Base-by-base conservation (phyloP, 139 green algal genomes). In the Picochlorum sp. region DNA sequence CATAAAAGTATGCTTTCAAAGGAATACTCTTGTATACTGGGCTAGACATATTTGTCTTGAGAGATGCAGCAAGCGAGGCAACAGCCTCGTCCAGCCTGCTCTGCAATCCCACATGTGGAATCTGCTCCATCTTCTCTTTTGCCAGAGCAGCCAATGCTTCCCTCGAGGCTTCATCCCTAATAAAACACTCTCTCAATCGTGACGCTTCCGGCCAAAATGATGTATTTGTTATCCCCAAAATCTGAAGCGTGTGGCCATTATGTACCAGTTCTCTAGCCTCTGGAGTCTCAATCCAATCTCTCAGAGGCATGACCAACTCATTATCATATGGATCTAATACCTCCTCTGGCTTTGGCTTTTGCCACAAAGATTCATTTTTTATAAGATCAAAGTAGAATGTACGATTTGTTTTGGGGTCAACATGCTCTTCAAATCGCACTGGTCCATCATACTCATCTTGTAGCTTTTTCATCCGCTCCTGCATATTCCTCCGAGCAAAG, bases 201-300 rank as follows among this genome's bases (percentile, higher is more conserved):
- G 4, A 26, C 0, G 83, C 81, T 13, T 81, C 75, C 10, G 28
- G 14, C 85, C 83, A 92, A 55, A 91, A 76, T 8, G 79, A 88
- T 63, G 87, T 88, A 70, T 91, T 91, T 37, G 86, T 95, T 20
- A 91, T 55, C 38, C 89, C 89, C 21, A 96, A 77, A 28, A 96
- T 74, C 84, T 94, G 85, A 56, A 91, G 73, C 1, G 77, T 56
- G 23, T 77, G 62, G 2, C 83, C 85, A 41, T 95, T 86, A 76
- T 95, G 82, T 37, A 96, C 57, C 58, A 91, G 73, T 55, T 96
- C 85, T 3, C 66, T 13, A 0, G 85, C 87, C 2, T 89, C 71
- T 1, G 79, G 79, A 20, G 85, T 74, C 67, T 85, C 59, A 7
- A 90, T 69, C 50, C 90, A 97, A 13, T 94, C 85, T 14, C 65